Conservation (phyloP, 306 rosid species). For the Astragalus membranaceus region DNA sequence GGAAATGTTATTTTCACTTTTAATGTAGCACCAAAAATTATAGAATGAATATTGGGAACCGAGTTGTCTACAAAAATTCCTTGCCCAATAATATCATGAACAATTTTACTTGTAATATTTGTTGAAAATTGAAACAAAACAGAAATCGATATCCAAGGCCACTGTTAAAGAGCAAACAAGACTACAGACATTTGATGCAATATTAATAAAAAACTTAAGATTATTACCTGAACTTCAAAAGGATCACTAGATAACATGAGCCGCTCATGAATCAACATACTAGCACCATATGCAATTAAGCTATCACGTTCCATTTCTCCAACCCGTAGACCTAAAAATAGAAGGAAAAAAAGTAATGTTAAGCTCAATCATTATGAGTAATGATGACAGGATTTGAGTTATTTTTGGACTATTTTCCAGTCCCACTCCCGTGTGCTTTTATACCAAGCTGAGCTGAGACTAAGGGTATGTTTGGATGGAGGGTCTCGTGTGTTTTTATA, state of each 20-base stretch:
- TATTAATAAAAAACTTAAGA: neutral
- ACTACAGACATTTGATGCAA: neutral
- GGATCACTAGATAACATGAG: conserved; percentile 92
- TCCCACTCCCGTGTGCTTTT: too few relatives aligned
- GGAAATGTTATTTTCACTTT: too few relatives aligned
- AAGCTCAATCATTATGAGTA: neutral
- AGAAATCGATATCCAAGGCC: neutral
- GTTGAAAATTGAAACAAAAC: neutral
- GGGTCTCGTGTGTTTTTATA: too few relatives aligned
- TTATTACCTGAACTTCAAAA: conserved; percentile 79
- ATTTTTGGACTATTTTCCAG: too few relatives aligned
- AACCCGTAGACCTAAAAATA: conserved; percentile 69
- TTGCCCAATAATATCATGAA: too few relatives aligned
- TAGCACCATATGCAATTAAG: conserved; percentile 94
- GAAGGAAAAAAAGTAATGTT: neutral
- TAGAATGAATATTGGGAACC: too few relatives aligned
- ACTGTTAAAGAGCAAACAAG: neutral
- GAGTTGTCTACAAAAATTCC: too few relatives aligned
- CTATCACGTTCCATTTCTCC: conserved; percentile 99
- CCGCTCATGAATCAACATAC: conserved; percentile 85
- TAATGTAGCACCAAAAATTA: too few relatives aligned
- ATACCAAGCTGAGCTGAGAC: too few relatives aligned
- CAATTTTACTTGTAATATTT: too few relatives aligned
- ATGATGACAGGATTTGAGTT: too few relatives aligned
- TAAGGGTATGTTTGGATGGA: too few relatives aligned